These are phyloP conservation scores for Begonia loranthoides DNA, from an alignment of 306 rosid genomes.

Conservation along the genomic window DNA sequence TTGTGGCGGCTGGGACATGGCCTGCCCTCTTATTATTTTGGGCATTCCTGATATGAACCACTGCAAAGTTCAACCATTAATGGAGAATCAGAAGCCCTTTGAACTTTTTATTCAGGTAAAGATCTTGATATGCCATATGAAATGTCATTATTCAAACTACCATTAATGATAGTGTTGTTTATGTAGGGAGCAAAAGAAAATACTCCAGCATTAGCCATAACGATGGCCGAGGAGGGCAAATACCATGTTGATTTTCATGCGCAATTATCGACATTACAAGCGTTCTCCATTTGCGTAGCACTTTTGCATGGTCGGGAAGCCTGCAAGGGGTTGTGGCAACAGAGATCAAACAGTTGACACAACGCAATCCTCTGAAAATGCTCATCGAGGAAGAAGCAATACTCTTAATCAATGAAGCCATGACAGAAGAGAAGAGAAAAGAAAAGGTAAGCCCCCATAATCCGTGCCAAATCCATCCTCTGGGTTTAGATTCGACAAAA, in stretches of 20 bases:
- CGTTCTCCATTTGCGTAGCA: slow-evolving; percentile 81
- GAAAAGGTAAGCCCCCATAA: slow-evolving; percentile 44
- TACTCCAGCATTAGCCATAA: slow-evolving; percentile 62
- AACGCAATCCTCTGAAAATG: slow-evolving; percentile 49
- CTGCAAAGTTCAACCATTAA: slow-evolving; percentile 29
- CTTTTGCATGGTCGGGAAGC: slow-evolving; percentile 62
- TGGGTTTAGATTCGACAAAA: slow-evolving; percentile 21
- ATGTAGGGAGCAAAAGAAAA: slow-evolving; percentile 65
- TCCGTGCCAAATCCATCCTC: slow-evolving; percentile 59
- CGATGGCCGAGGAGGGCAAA: slow-evolving; percentile 50
- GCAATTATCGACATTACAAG: slow-evolving; percentile 65
- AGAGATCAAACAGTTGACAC: slow-evolving; percentile 33
- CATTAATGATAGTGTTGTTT: slow-evolving; percentile 6
- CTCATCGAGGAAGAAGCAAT: slow-evolving; percentile 60
- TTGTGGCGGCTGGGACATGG: slow-evolving; percentile 99
- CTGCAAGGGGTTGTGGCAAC: slow-evolving; percentile 12
- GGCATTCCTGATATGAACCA: slow-evolving; percentile 47
- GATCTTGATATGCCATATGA: slow-evolving; percentile 9
- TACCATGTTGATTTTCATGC: slow-evolving; percentile 88
- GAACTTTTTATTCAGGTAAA: slow-evolving; percentile 79
- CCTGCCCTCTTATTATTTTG: slow-evolving; percentile 72
- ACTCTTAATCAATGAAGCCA: slow-evolving; percentile 39
- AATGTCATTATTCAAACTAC: background rate
- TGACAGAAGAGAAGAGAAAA: slow-evolving; percentile 35
- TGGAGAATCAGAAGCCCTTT: slow-evolving; percentile 37